A percentile compares a stretch with the other conserved stretches of the same genome.
Conservation (phyloP, 805 yeast species). For the Candida takata region DNA sequence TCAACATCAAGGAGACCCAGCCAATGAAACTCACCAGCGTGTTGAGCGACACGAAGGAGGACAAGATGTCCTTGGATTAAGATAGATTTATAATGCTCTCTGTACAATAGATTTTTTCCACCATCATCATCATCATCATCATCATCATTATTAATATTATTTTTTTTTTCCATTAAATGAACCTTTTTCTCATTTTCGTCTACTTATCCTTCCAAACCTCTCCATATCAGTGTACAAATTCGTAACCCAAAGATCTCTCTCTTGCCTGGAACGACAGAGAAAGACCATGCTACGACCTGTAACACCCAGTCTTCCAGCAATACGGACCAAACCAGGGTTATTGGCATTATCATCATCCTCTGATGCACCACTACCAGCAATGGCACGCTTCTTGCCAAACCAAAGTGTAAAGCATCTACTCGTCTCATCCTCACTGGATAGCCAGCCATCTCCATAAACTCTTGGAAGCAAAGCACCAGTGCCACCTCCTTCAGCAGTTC, state of each 20-base stretch:
- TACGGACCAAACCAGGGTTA: slow-evolving; percentile 38
- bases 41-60: slow-evolving; percentile 5
- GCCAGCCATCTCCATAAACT: slow-evolving; percentile 77
- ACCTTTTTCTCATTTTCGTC: too few species aligned
- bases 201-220: slow-evolving; percentile 18
- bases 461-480: slow-evolving; percentile 54
- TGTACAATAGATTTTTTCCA: neutral
- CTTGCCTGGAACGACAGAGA: slow-evolving; percentile 75
- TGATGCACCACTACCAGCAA: slow-evolving; percentile 22
- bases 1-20: slow-evolving; percentile 55
- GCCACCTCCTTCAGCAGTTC: slow-evolving; percentile 39
- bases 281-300: slow-evolving; percentile 67
- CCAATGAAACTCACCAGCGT: slow-evolving; percentile 36
- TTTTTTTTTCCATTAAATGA: neutral
- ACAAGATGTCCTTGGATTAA: slow-evolving; percentile 15
- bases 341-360: slow-evolving; percentile 12
- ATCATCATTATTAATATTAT: slow-evolving; percentile 1
- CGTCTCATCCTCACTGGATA: slow-evolving; percentile 69
- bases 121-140: neutral
- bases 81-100: too few species aligned
- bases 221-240: slow-evolving; percentile 30
- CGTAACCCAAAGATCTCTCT: slow-evolving; percentile 76
- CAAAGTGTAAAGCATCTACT: slow-evolving; percentile 76
- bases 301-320: slow-evolving; percentile 52
- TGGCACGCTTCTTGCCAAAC: slow-evolving; percentile 60